Evolutionary conservation across 495 filamentous ascomycete genomes (phyloP), one percentile per base, ranked within the genome.

Genomic region (Letharia columbiana): DNA sequence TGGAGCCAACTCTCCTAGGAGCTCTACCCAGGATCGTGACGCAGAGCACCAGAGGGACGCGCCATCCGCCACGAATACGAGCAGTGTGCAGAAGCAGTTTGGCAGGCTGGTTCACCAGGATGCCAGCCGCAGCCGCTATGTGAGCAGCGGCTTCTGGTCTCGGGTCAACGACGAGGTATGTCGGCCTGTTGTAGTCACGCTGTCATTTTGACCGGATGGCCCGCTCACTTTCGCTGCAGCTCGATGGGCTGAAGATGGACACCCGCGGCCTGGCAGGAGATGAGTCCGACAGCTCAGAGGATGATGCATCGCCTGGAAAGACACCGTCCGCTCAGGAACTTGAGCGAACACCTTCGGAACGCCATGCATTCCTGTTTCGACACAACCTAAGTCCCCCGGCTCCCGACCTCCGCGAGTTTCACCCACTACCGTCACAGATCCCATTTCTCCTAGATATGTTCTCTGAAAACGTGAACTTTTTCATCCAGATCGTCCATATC

Each of bases 81-180:
- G 41, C 23, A 61, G 40, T 45, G 40, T 31, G 60, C 60, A 45
- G 60, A 45, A 45, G 23, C 60, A 61, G 41, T 42, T 45, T 61
- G 60, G 60, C 60, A 44, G 40, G 60, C 60, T 61, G 60, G 60
- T 61, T 20, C 3, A 20, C 41, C 60, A 61, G 60, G 60, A 61
- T 61, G 60, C 60, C n/a, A 61, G 23, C 60, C 60, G 60, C 60
- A 45, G 40, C 41, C 60, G 60, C 60, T 61, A 61, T 45, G 23
- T 61, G 20, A 61, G 60, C 60, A 61, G 60, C 41, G 60, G 23
- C 40, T 61, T 61, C 60, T 61, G 60, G 60, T 44, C 60, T n/a
- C 60, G 60, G 40, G 60, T 61, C 41, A 61, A 61, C 40, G 60
- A 61, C 23, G 60, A 61, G 60, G 60, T 61, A 61, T 28, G 60